These are phyloP conservation scores for Wickerhamiella kurtzmanii DNA, from an alignment of 805 yeast species.

Conservation along the genomic window DNA sequence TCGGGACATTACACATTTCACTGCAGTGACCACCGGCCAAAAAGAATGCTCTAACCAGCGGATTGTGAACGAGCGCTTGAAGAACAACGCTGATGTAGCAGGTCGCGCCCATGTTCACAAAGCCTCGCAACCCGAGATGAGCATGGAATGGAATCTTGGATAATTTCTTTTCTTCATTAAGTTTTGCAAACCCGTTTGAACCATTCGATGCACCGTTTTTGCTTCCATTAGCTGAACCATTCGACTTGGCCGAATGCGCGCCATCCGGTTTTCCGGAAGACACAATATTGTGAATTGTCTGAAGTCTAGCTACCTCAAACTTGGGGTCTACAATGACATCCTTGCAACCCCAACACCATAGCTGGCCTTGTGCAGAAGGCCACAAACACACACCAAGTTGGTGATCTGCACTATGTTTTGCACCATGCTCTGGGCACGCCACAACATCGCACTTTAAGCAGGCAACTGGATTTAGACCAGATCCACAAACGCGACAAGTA, in stretches of 20 bases:
- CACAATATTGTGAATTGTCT: conserved; percentile 3
- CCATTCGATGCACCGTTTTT: background rate
- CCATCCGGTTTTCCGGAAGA: background rate
- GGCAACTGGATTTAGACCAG: background rate
- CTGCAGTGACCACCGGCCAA: conserved; percentile 64
- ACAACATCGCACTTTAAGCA: conserved; percentile 17
- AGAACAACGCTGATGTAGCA: conserved; percentile 92
- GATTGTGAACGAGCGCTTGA: conserved; percentile 83
- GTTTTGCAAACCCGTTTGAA: background rate
- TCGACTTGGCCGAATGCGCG: background rate
- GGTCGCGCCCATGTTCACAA: conserved; percentile 90
- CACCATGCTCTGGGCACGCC: conserved; percentile 15
- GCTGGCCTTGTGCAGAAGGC: conserved; percentile 37
- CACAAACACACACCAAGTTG: conserved; percentile 51
- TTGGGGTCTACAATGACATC: conserved; percentile 52
- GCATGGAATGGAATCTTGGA: conserved; percentile 38
- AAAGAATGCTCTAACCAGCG: conserved; percentile 65
- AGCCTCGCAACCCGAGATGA: conserved; percentile 70
- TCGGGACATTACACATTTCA: conserved; percentile 25
- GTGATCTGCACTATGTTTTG: conserved; percentile 25
- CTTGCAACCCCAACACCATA: conserved; percentile 70
- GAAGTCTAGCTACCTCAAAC: conserved; percentile 39
- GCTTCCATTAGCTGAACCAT: background rate
- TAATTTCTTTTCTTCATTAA: too few relatives aligned
- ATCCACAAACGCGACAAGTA: background rate